Evolutionary conservation across 1,284 basidiomycete species (phyloP).

Genomic region (Apiotrichum brassicae): DNA sequence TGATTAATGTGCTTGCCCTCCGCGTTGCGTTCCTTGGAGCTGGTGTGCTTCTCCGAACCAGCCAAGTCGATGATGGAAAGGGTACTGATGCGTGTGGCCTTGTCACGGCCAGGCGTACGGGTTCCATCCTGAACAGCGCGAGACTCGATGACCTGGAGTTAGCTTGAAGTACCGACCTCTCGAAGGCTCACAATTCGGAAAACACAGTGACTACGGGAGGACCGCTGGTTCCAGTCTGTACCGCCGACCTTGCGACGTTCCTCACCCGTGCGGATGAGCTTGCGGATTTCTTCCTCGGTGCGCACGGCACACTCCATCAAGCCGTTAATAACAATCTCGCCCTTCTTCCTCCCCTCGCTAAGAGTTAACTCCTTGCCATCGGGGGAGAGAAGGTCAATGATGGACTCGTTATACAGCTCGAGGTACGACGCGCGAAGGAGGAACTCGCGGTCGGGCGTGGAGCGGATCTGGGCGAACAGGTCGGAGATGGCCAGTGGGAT

Average conservation of each 20-base stretch:
- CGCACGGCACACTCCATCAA: constrained; percentile 64
- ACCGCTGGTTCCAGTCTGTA: constrained; percentile 96
- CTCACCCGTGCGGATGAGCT: constrained; percentile 78
- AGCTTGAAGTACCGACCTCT: neutral
- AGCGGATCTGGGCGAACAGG: constrained; percentile 50
- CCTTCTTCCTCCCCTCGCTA: constrained; percentile 45
- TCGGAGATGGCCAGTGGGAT: constrained; percentile 78
- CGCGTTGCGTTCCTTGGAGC: constrained; percentile 80
- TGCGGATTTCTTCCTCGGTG: constrained; percentile 73
- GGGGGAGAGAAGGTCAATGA: constrained; percentile 56
- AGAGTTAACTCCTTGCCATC: constrained; percentile 38
- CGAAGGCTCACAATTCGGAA: constrained; percentile 65
- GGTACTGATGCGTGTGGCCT: constrained; percentile 58
- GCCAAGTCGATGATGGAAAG: constrained; percentile 69
- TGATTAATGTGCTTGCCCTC: constrained; percentile 79
- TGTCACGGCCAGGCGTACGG: constrained; percentile 20
- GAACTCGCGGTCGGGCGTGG: constrained; percentile 63
- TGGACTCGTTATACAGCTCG: constrained; percentile 93
- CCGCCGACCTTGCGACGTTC: constrained; percentile 82
- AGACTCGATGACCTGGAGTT: constrained; percentile 20
- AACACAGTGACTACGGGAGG: constrained; percentile 85
- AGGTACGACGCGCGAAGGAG: constrained; percentile 89
- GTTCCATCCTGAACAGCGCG: constrained; percentile 10
- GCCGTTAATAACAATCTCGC: constrained; percentile 45
- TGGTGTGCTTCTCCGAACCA: constrained; percentile 90